Evolutionary conservation across 495 filamentous ascomycete genomes (phyloP).

Genomic region (Neurospora sp.): DNA sequence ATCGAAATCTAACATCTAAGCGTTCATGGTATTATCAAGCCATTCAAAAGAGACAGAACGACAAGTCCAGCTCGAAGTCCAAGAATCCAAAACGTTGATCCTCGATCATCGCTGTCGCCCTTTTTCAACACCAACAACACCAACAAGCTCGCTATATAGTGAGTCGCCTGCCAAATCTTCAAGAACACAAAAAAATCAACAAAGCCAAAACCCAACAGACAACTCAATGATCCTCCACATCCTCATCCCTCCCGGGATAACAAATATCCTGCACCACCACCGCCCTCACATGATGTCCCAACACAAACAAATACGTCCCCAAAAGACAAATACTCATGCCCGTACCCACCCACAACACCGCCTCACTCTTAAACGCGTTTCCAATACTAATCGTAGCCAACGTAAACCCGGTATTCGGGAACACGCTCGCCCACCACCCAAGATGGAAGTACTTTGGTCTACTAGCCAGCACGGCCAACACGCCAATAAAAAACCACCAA

Average conservation of each 20-base stretch:
- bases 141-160: background rate
- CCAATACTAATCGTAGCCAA: constrained; percentile 41
- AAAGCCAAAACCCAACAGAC: background rate
- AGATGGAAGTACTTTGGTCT: constrained; percentile 45
- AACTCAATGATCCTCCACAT: constrained; percentile 28
- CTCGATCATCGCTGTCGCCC: background rate
- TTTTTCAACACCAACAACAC: background rate
- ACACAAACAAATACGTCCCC: constrained; percentile 47
- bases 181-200: background rate
- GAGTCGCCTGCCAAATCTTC: background rate
- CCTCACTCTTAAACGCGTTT: constrained; percentile 29
- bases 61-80: background rate
- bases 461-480: constrained; percentile 41
- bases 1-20: background rate
- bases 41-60: background rate
- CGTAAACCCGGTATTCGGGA: constrained; percentile 51
- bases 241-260: constrained; percentile 55
- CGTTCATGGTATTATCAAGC: background rate
- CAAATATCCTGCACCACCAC: constrained; percentile 45
- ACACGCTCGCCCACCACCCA: constrained; percentile 49
- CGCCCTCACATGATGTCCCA: constrained; percentile 42
- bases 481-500: constrained; percentile 63
- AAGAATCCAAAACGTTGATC: background rate
- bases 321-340: constrained; percentile 47
- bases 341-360: constrained; percentile 35